Conservation (phyloP, 306 rosid species). For the Glycyrrhiza uralensis region DNA sequence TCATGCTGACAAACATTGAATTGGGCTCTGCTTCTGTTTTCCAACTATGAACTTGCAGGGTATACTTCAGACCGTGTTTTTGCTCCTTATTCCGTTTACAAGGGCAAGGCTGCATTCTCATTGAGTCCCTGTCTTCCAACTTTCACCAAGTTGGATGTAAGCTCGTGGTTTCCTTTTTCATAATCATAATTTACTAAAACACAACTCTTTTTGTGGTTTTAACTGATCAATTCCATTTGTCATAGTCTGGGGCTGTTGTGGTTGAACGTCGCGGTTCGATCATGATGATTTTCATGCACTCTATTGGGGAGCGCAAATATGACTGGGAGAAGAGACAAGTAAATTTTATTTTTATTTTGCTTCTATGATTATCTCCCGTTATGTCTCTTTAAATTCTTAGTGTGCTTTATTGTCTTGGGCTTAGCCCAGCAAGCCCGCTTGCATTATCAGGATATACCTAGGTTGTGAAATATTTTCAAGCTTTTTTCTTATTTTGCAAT, state of each 20-base stretch:
- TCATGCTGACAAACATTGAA: not conserved
- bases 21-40: not conserved
- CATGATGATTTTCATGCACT: slow-evolving; percentile 48
- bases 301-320: slow-evolving; percentile 59
- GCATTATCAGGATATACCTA: not conserved
- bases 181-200: not conserved
- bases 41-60: slow-evolving; percentile 42
- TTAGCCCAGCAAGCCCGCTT: not conserved
- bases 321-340: slow-evolving; percentile 54
- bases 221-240: slow-evolving; percentile 14
- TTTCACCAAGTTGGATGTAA: slow-evolving; percentile 69
- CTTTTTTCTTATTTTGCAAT: not conserved
- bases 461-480: slow-evolving; percentile 8
- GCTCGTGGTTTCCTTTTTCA: not conserved
- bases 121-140: slow-evolving; percentile 73
- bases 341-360: not conserved
- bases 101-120: slow-evolving; percentile 92
- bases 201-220: not conserved
- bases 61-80: slow-evolving; percentile 36
- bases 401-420: not conserved
- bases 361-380: not conserved
- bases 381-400: not conserved
- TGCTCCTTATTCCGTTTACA: slow-evolving; percentile 71
- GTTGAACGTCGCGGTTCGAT: slow-evolving; percentile 58
- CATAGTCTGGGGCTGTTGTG: slow-evolving; percentile 51